Base-by-base conservation (phyloP, 2,329 filamentous ascomycete genomes). In the Daldinia eschscholtzii region DNA sequence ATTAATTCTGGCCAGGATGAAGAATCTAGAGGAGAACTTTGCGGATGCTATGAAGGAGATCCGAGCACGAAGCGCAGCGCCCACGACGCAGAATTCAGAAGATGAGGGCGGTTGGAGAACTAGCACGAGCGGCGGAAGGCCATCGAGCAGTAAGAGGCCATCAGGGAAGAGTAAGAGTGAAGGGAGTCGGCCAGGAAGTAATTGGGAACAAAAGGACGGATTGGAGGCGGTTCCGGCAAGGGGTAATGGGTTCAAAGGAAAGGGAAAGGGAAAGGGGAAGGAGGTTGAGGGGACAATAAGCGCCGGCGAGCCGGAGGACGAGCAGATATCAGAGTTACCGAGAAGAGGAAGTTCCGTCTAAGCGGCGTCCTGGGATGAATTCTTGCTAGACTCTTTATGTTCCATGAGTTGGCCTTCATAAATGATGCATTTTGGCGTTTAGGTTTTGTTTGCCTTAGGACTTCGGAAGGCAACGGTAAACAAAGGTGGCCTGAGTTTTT, bases 1-100 rank as follows among this genome's bases (percentile, higher is more conserved):
- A 63, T 86, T 97, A 52, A 92, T 98, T 80, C 83, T 98, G 52
- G 93, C 93, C 7, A 86, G 93, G 37, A 98, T 98, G 93, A 96
- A 96, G 79, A 95, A 92, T 6, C 85, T 98, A 1, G 94, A 98
- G 78, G 93, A 97, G 80, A 92, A 94, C 13, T 95, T 98, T 79
- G 87, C 92, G 2, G 93, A 97, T 67, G 91, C 97, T n/a, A 88
- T 94, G 64, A 89, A 88, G 70, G 93, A 96, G 79, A 91, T 97
- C 78, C 89, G 92, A 69, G 88, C 89, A 78, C 88, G 79, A 53
- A 82, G 80, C 42, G 80, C 80, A 37, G 81, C 83, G 2, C 81
- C 83, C 2, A 86, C 86, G 6, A 81, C 83, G 30, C 82, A 84
- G 58, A 87, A 86, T 71, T 88, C 86, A 7, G 86, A 82, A 2